Evolutionary conservation across 768 basidiomycete species (phyloP), one percentile per base, ranked within the genome.

Genomic region (Neoboletus subvelutipes): DNA sequence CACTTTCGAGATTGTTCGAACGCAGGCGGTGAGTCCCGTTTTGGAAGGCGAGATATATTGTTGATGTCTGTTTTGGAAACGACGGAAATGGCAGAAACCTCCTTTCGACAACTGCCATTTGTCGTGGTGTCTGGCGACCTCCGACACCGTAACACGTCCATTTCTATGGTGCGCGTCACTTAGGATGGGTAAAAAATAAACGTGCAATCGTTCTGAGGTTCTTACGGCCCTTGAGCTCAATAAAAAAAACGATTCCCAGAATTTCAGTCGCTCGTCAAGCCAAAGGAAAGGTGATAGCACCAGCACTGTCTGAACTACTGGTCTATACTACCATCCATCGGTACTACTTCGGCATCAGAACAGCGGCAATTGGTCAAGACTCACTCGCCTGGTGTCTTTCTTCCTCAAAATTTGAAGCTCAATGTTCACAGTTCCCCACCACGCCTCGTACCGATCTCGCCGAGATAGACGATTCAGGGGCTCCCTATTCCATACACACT

Each of bases 401-500:
- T 11, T 49, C 42, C 47, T 57, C 42, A 56, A 18, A 3, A 34
- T 33, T 17, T 22, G 43, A 4, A 67, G 50, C 15, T 64, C 57
- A 0, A 57, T 33, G 40, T 67, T 67, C n/a, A 67, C 67, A 11
- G 7, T 50, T 3, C 58, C 61, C 66, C 66, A 67, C 3, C 12
- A 20, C 5, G 28, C 9, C 43, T 69, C 59, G 54, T 59, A 61
- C 29, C 52, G 47, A 36, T 52, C 61, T 6, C 59, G 53, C 36
- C 47, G 18, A 0, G 50, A 42, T n/a, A 69, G 52, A 3, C 42
- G 50, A 2, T 52, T 57, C 26, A 64, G 24, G 1, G 58, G 64
- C 12, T 48, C 57, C 36, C 42, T 60, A 20, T 62, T 62, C 59
- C 62, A 60, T 4, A 57, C 60, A 28, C 59, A 60, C 31, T n/a